Percentiles rank a stretch among this genome's conserved stretches.
Evolutionary conservation across 768 basidiomycete species (phyloP).

Genomic region (Pisolithus tinctorius): DNA sequence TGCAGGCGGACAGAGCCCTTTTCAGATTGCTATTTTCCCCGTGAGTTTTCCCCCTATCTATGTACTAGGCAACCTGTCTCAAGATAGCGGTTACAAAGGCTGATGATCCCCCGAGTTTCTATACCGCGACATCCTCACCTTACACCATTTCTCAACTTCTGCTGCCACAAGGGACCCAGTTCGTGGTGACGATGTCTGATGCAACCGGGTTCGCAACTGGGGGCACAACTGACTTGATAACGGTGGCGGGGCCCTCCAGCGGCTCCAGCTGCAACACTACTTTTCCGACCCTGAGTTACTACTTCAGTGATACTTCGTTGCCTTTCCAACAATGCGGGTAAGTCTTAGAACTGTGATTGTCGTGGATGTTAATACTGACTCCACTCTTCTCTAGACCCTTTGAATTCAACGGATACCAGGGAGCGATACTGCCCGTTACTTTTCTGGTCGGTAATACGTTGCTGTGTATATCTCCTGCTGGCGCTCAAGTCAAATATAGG

Average conservation of each 20-base stretch:
- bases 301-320: conserved; percentile 37
- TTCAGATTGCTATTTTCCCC: no score
- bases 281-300: conserved; percentile 37
- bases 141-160: no score
- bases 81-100: conserved; percentile 29
- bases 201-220: no score
- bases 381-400: conserved; percentile 22
- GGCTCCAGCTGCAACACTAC: conserved; percentile 41
- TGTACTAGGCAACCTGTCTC: no score
- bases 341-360: conserved; percentile 8
- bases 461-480: background rate
- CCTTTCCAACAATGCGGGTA: conserved; percentile 60
- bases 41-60: no score
- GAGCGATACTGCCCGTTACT: no score
- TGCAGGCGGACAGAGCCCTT: no score
- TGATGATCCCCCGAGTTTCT: conserved; percentile 42
- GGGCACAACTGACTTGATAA: conserved; percentile 1
- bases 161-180: no score
- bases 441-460: no score
- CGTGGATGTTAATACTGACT: conserved; percentile 2
- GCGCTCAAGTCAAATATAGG: conserved; percentile 28
- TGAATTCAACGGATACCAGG: no score
- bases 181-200: no score
- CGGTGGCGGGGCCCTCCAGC: conserved; percentile 40
- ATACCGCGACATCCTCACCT: conserved; percentile 23